Conservation (phyloP, 495 filamentous ascomycete species). For the Hamigera avellanea region DNA sequence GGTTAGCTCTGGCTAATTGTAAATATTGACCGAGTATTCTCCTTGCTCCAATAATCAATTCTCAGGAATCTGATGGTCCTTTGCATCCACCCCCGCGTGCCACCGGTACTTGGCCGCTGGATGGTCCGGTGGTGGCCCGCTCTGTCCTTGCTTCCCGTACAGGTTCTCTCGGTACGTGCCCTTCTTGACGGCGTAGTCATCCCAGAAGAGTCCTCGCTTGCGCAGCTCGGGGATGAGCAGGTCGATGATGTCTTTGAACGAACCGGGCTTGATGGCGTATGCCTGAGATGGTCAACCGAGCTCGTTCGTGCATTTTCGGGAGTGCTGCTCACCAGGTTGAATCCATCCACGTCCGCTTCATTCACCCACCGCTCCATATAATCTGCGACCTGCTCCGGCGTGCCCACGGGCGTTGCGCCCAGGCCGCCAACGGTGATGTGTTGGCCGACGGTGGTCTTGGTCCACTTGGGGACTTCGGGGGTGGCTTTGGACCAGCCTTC, state of each 20-base stretch:
- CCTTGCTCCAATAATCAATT: too few species aligned
- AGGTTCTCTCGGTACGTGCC: slow-evolving; percentile 41
- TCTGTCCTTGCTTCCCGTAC: slow-evolving; percentile 27
- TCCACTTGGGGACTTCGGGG: slow-evolving; percentile 46
- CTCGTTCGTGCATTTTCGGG: not conserved
- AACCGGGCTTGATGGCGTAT: slow-evolving; percentile 48
- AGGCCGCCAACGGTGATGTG: slow-evolving; percentile 51
- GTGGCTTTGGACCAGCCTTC: slow-evolving; percentile 36
- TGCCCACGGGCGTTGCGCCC: slow-evolving; percentile 43
- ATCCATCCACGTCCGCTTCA: slow-evolving; percentile 54
- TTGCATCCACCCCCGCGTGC: too few species aligned
- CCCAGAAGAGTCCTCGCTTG: slow-evolving; percentile 35
- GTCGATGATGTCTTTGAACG: slow-evolving; percentile 53
- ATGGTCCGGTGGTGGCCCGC: slow-evolving; percentile 33
- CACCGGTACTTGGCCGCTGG: slow-evolving; percentile 39
- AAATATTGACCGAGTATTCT: too few species aligned
- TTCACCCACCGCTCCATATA: slow-evolving; percentile 48
- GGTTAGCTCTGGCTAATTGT: too few species aligned
- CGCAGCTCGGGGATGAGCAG: slow-evolving; percentile 34
- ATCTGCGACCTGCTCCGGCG: slow-evolving; percentile 45
- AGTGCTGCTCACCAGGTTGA: slow-evolving; percentile 36
- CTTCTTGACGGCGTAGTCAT: slow-evolving; percentile 32
- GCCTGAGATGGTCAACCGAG: slow-evolving; percentile 21
- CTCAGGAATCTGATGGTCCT: too few species aligned
- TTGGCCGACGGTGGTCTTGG: slow-evolving; percentile 47